Evolutionary conservation across 192 early-diverging fungal species (phyloP).

Genomic region (Entomortierella beljakovae): DNA sequence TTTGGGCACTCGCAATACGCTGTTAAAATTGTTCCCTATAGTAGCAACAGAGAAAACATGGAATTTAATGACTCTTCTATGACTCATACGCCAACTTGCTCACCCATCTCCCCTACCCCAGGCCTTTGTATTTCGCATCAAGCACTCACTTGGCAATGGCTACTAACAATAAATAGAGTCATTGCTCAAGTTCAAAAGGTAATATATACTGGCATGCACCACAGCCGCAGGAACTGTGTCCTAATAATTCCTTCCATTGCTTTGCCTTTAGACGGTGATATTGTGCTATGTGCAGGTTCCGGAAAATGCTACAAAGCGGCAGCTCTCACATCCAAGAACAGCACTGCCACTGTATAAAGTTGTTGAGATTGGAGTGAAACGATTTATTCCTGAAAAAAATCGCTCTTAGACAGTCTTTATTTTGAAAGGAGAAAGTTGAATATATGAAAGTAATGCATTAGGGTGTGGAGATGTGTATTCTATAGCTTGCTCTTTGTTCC

Average conservation of each 20-base stretch:
- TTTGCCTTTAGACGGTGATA: constrained; percentile 45
- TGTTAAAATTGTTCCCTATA: constrained; percentile 8
- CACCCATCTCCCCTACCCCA: constrained; percentile 23
- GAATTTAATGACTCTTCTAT: background rate
- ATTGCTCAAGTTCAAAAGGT: constrained; percentile 71
- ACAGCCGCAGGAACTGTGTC: background rate
- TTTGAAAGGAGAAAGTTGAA: background rate
- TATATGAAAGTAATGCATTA: background rate
- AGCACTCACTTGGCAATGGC: constrained; percentile 59
- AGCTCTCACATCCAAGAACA: constrained; percentile 29
- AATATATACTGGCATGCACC: background rate
- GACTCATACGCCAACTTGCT: too few relatives aligned
- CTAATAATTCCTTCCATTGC: background rate
- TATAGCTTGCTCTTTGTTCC: constrained; percentile 52
- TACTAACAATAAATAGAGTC: constrained; percentile 63
- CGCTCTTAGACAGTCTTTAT: constrained; percentile 15
- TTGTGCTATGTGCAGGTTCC: constrained; percentile 61
- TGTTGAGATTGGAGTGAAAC: constrained; percentile 45
- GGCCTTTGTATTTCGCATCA: constrained; percentile 11
- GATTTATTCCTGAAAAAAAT: constrained; percentile 52
- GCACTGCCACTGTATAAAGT: constrained; percentile 29
- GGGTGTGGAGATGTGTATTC: background rate
- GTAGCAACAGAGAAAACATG: background rate
- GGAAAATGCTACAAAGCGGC: background rate
- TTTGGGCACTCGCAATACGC: constrained; percentile 68